Conservation (phyloP, 495 filamentous ascomycete genomes). For the Xylaria palmicola region DNA sequence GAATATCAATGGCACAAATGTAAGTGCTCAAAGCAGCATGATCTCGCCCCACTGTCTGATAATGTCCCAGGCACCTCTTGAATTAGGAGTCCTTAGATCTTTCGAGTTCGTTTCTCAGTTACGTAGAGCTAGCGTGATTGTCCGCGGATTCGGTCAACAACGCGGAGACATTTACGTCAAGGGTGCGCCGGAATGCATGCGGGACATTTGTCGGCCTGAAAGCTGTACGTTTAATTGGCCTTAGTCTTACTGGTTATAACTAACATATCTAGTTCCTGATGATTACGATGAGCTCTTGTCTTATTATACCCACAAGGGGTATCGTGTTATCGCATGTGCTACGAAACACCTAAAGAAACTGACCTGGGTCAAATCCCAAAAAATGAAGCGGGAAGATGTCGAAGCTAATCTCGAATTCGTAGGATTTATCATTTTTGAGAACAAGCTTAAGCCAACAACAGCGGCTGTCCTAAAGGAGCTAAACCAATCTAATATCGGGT, state of each 20-base stretch:
- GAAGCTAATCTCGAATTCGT: conserved; percentile 82
- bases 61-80: conserved; percentile 49
- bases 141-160: conserved; percentile 76
- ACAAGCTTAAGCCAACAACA: conserved; percentile 89
- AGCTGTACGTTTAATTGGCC: conserved; percentile 77
- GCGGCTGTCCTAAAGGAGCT: conserved; percentile 77
- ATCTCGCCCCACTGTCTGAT: background rate
- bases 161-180: conserved; percentile 90
- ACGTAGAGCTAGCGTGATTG: conserved; percentile 87
- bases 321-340: conserved; percentile 95
- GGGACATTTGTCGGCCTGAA: conserved; percentile 80
- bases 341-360: conserved; percentile 82
- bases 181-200: conserved; percentile 94
- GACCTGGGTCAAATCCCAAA: conserved; percentile 91
- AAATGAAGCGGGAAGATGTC: conserved; percentile 81
- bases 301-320: conserved; percentile 93
- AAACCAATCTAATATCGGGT: conserved; percentile 79
- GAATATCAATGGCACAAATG: conserved; percentile 33
- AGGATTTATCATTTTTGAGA: conserved; percentile 98
- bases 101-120: conserved; percentile 99
- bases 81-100: conserved; percentile 80
- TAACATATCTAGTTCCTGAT: conserved; percentile 60
- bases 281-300: conserved; percentile 87
- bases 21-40: conserved; percentile 23
- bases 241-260: too few species aligned